These are phyloP conservation scores for Fragilariopsis cylindrus DNA, from an alignment of 108 stramenopile genomes.

Conservation along the genomic window DNA sequence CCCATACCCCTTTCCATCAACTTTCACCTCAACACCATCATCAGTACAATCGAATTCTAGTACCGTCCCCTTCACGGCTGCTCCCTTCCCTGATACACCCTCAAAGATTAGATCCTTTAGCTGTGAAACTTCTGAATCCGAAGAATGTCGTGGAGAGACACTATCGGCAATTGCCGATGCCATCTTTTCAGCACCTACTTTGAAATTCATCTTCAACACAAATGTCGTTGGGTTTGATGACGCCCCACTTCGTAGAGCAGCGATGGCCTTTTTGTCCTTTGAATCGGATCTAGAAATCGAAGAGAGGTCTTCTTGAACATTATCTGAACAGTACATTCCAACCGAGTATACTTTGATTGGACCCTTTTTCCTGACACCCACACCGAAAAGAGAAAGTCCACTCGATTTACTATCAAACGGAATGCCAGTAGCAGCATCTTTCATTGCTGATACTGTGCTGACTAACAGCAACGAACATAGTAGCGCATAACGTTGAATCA, in stretches of 20 bases:
- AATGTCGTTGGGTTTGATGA: constrained; percentile 53
- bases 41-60: constrained; percentile 72
- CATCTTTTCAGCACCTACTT: constrained; percentile 87
- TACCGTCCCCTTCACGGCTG: constrained; percentile 70
- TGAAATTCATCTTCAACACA: constrained; percentile 79
- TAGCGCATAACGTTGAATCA: constrained; percentile 3
- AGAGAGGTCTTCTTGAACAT: constrained; percentile 45
- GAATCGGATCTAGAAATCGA: constrained; percentile 48
- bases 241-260: constrained; percentile 54
- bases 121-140: constrained; percentile 54
- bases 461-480: constrained; percentile 6
- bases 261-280: constrained; percentile 47
- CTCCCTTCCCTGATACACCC: constrained; percentile 66
- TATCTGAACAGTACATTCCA: constrained; percentile 67
- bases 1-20: constrained; percentile 74
- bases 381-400: constrained; percentile 59
- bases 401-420: constrained; percentile 46
- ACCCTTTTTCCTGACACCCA: constrained; percentile 79
- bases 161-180: constrained; percentile 81
- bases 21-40: constrained; percentile 62
- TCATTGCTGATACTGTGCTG: constrained; percentile 31
- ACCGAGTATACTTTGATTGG: constrained; percentile 86
- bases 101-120: constrained; percentile 70
- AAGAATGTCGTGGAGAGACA: constrained; percentile 65
- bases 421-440: constrained; percentile 73